Percentiles rank a stretch among this genome's conserved stretches.
Evolutionary conservation across 495 filamentous ascomycete genomes (phyloP).

Genomic region (Hapsidospora chrysogenum): DNA sequence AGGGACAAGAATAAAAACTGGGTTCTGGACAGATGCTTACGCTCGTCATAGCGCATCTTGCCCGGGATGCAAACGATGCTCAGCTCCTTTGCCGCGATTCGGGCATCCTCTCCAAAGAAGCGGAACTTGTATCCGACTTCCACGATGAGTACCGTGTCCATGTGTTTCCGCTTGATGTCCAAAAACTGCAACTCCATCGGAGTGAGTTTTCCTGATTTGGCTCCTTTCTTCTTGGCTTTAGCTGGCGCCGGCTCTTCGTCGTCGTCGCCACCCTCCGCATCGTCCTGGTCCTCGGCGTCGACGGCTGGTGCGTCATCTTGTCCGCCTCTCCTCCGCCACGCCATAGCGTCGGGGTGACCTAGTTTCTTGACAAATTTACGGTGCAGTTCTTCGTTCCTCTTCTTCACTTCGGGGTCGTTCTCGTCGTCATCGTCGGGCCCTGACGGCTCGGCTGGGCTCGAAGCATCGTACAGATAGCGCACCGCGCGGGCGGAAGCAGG

Average conservation of each 20-base stretch:
- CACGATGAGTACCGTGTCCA: constrained; percentile 75
- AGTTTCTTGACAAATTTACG: constrained; percentile 80
- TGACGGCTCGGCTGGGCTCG: too few relatives aligned
- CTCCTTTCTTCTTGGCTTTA: constrained; percentile 43
- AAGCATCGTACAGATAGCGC: constrained; percentile 25
- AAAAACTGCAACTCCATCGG: constrained; percentile 88
- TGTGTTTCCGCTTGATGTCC: constrained; percentile 82
- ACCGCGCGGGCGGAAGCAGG: constrained; percentile 17
- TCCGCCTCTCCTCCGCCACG: constrained; percentile 40
- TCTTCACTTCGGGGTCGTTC: constrained; percentile 26
- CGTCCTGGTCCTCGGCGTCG: constrained; percentile 28
- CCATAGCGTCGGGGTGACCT: constrained; percentile 64
- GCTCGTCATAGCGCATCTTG: constrained; percentile 88
- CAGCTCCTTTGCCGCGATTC: constrained; percentile 75
- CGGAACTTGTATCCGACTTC: constrained; percentile 97
- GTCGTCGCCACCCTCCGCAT: constrained; percentile 28
- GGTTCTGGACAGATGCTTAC: constrained; percentile 19
- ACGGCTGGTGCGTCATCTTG: constrained; percentile 34
- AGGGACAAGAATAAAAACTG: constrained; percentile 1
- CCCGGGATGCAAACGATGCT: constrained; percentile 95
- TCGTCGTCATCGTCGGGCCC: constrained; percentile 19
- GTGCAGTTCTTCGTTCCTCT: constrained; percentile 54
- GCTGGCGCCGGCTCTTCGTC: constrained; percentile 34
- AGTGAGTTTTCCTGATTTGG: constrained; percentile 75
- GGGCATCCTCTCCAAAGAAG: constrained; percentile 95